Evolutionary conservation across 192 early-diverging fungal genomes (phyloP).

Genomic region (Gryganskiella cystojenkinii): DNA sequence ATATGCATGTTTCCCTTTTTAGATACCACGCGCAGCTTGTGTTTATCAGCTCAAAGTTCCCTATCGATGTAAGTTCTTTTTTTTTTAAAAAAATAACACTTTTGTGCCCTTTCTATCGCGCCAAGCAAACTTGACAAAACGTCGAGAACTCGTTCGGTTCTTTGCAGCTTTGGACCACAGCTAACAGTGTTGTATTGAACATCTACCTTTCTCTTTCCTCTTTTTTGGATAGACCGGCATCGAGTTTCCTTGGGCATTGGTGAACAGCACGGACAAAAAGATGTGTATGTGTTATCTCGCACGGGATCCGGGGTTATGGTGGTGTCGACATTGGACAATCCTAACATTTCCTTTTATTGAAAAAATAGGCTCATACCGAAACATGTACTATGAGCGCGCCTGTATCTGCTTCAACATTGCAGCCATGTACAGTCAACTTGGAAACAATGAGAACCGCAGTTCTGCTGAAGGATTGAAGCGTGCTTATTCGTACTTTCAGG

Average conservation of each 20-base stretch:
- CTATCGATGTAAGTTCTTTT: constrained; percentile 77
- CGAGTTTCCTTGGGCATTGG: constrained; percentile 76
- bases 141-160: too few relatives aligned
- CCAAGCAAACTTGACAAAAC: too few relatives aligned
- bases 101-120: too few relatives aligned
- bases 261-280: constrained; percentile 69
- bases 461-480: constrained; percentile 81
- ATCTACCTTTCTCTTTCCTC: constrained; percentile 5
- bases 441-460: constrained; percentile 71
- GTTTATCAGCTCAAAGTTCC: constrained; percentile 87
- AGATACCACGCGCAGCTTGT: constrained; percentile 91
- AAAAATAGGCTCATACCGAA: constrained; percentile 68
- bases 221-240: constrained; percentile 62
- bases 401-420: constrained; percentile 88
- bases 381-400: constrained; percentile 87
- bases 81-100: too few relatives aligned
- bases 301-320: too few relatives aligned
- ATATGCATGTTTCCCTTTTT: neutral
- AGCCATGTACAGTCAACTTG: constrained; percentile 87
- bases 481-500: constrained; percentile 85
- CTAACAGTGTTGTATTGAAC: neutral
- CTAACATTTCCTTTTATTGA: constrained; percentile 1
- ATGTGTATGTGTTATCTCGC: constrained; percentile 58
- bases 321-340: neutral
- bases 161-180: too few relatives aligned